phyloP scores from a whole-genome alignment of 1,284 basidiomycete genomes.

The Pseudozyma sp. region DNA sequence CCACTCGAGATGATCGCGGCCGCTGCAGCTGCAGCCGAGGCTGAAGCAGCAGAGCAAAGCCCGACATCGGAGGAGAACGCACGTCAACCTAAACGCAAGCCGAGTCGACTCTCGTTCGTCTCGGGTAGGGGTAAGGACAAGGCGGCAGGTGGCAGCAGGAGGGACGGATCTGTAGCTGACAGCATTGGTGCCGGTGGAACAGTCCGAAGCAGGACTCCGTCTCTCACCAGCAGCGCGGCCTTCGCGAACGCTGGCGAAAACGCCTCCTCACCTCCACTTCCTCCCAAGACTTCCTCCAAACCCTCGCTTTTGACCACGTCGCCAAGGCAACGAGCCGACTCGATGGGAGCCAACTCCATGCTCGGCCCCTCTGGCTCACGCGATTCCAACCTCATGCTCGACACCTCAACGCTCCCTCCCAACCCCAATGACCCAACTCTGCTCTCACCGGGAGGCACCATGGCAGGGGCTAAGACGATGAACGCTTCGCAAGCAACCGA shows the following conservation, averaged over 20 bases:
- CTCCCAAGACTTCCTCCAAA: conserved; percentile 40
- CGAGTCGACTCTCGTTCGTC: conserved; percentile 57
- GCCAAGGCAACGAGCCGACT: conserved; percentile 48
- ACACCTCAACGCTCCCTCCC: not conserved
- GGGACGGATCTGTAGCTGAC: conserved; percentile 31
- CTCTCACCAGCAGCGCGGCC: conserved; percentile 23
- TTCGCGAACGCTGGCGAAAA: conserved; percentile 11
- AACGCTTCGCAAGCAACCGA: conserved; percentile 48
- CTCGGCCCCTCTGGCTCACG: conserved; percentile 26
- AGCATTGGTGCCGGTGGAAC: conserved; percentile 24
- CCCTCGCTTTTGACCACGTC: conserved; percentile 25
- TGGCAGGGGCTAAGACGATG: conserved; percentile 40
- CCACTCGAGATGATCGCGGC: conserved; percentile 41
- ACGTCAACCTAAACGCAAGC: conserved; percentile 46
- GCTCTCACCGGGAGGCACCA: not conserved
- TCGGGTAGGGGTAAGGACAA: conserved; percentile 45
- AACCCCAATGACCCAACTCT: not conserved
- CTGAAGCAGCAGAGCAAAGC: conserved; percentile 21
- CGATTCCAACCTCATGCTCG: conserved; percentile 41
- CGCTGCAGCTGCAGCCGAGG: conserved; percentile 15
- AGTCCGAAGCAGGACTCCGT: conserved; percentile 29
- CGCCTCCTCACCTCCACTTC: conserved; percentile 17
- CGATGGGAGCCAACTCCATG: conserved; percentile 44
- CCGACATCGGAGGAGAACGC: conserved; percentile 24
- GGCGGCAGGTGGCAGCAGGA: conserved; percentile 17